These are phyloP conservation scores for Xylariaceae sp. DNA, from an alignment of 2,329 filamentous ascomycete species.

Conservation along the genomic window DNA sequence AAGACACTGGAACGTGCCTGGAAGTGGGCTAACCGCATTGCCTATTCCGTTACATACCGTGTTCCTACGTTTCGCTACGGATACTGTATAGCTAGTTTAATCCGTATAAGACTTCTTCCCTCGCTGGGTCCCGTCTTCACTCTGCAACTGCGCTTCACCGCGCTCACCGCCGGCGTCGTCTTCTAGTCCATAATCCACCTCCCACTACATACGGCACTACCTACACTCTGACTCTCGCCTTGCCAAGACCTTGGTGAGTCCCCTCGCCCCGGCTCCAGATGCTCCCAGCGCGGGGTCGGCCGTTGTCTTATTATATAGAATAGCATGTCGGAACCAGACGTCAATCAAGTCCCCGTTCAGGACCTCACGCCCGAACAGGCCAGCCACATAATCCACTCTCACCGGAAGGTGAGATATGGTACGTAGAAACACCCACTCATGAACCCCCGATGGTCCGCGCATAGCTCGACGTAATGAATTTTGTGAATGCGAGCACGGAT, in stretches of 20 bases:
- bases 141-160: background rate
- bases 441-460: background rate
- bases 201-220: too few relatives aligned
- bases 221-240: background rate
- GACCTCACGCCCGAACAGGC: conserved; percentile 61
- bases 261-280: conserved; percentile 1
- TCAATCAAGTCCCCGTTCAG: conserved; percentile 43
- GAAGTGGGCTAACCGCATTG: too few relatives aligned
- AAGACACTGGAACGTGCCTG: too few relatives aligned
- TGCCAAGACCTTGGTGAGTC: conserved; percentile 8
- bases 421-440: conserved; percentile 31
- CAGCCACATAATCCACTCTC: conserved; percentile 63
- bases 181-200: background rate
- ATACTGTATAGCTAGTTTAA: too few relatives aligned
- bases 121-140: background rate
- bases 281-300: conserved; percentile 13
- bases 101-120: background rate
- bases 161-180: background rate
- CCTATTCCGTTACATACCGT: too few relatives aligned
- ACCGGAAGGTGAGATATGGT: conserved; percentile 65
- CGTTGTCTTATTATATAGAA: conserved; percentile 2
- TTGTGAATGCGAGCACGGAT: background rate
- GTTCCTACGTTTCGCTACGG: too few relatives aligned
- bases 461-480: background rate
- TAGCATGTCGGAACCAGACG: conserved; percentile 31